phyloP scores from a whole-genome alignment of 345 rosid species.

The Eucalyptus sideroxylon region DNA sequence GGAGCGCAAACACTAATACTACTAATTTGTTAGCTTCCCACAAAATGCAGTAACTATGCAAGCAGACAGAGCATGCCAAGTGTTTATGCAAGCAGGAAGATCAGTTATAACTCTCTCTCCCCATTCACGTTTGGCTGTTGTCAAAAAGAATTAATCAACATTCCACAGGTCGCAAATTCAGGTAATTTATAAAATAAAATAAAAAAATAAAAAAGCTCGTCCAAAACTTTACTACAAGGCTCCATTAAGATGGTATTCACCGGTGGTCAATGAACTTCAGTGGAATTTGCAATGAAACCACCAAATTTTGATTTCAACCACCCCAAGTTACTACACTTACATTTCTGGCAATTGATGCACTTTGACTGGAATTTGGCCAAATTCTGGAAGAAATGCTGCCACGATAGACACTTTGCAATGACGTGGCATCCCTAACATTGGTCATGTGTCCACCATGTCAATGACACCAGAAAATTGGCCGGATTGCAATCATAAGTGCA shows the following conservation, averaged over 20 bases:
- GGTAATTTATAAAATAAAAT: not conserved
- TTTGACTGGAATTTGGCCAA: not conserved
- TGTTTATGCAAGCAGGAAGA: not conserved
- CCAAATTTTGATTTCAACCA: not conserved
- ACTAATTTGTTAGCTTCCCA: not conserved
- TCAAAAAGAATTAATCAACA: not conserved
- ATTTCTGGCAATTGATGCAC: not conserved
- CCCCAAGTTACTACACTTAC: not conserved
- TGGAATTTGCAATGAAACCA: not conserved
- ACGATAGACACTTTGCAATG: not conserved
- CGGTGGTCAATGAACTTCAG: not conserved
- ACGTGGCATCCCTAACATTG: not conserved
- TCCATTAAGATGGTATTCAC: not conserved
- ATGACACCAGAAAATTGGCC: not conserved
- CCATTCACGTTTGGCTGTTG: not conserved
- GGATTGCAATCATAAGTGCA: not conserved
- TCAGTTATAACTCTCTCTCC: not conserved
- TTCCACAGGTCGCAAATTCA: not conserved
- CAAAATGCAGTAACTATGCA: not conserved
- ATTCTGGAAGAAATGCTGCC: not conserved
- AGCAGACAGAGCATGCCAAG: not conserved
- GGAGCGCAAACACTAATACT: not conserved
- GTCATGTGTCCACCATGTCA: not conserved
- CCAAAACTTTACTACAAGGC: not conserved
- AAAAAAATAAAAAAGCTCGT: not conserved